phyloP scores from a whole-genome alignment of 495 filamentous ascomycete genomes.

The Talaromyces nanjingensis region DNA sequence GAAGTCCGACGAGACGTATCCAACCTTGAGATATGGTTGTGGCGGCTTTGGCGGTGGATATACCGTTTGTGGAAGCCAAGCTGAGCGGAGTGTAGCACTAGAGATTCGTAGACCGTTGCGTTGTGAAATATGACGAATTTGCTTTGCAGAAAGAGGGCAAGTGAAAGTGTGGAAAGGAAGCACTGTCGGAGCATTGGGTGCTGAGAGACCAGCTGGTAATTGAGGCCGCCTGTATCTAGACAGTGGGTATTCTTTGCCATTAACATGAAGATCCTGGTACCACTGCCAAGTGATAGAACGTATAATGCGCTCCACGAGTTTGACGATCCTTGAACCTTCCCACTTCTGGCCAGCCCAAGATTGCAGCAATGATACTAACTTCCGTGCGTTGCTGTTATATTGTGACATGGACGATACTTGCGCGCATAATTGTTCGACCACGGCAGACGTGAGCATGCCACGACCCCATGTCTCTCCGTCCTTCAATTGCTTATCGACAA shows the following conservation, averaged over 20 bases:
- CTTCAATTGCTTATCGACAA: constrained; percentile 82
- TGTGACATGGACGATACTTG: constrained; percentile 34
- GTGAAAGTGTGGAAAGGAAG: constrained; percentile 99
- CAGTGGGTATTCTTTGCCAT: constrained; percentile 46
- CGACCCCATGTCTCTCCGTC: constrained; percentile 87
- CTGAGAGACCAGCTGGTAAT: constrained; percentile 64
- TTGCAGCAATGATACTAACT: constrained; percentile 42
- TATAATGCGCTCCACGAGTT: constrained; percentile 78
- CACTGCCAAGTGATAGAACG: constrained; percentile 72
- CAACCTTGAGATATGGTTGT: constrained; percentile 74
- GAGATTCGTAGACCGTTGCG: constrained; percentile 92
- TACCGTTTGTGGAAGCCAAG: constrained; percentile 78
- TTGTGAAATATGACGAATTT: constrained; percentile 92
- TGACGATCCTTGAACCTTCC: constrained; percentile 85
- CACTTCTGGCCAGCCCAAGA: constrained; percentile 72
- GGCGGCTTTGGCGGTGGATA: constrained; percentile 82
- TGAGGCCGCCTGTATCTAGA: constrained; percentile 66
- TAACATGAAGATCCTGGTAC: constrained; percentile 79
- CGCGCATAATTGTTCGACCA: constrained; percentile 43
- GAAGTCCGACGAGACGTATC: constrained; percentile 97
- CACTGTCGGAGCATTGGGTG: constrained; percentile 89
- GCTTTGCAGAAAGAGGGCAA: constrained; percentile 84
- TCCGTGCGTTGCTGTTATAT: constrained; percentile 25
- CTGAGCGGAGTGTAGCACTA: constrained; percentile 72
- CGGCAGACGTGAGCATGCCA: constrained; percentile 55